phyloP scores from a whole-genome alignment of 805 yeast genomes.

The Ogataea trehaloabstinens region DNA sequence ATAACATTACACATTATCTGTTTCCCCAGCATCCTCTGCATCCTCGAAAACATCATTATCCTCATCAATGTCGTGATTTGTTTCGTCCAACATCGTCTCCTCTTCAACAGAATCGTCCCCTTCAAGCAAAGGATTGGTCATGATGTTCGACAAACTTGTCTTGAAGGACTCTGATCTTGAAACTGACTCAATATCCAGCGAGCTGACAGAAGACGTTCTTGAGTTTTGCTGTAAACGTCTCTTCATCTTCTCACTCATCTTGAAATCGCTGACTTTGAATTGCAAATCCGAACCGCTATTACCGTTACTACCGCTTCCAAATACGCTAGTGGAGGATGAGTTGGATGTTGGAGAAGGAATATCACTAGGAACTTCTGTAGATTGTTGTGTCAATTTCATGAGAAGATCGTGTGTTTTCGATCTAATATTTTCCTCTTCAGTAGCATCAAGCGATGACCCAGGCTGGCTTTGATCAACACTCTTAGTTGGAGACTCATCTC shows the following conservation, averaged over 20 bases:
- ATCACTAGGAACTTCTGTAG: slow-evolving; percentile 2
- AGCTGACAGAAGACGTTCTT: slow-evolving; percentile 20
- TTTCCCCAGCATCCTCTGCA: slow-evolving; percentile 21
- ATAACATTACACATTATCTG: background rate
- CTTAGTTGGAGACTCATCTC: slow-evolving; percentile 9
- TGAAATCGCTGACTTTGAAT: slow-evolving; percentile 24
- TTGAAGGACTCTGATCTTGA: slow-evolving; percentile 23
- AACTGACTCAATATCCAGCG: slow-evolving; percentile 21
- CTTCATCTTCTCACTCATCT: slow-evolving; percentile 31
- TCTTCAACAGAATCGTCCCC: slow-evolving; percentile 5
- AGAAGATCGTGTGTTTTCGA: slow-evolving; percentile 27
- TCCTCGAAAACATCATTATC: slow-evolving; percentile 21
- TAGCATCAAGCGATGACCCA: slow-evolving; percentile 15
- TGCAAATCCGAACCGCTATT: slow-evolving; percentile 15
- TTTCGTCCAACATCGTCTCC: too few species aligned
- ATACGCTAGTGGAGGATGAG: slow-evolving; percentile 8
- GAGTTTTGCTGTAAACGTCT: slow-evolving; percentile 24
- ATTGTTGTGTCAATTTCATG: slow-evolving; percentile 24
- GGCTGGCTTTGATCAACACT: slow-evolving; percentile 7
- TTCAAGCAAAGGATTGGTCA: slow-evolving; percentile 16
- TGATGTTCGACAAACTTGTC: slow-evolving; percentile 15
- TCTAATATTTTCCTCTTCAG: slow-evolving; percentile 23
- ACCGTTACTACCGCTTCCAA: slow-evolving; percentile 3
- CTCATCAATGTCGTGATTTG: slow-evolving; percentile 3
- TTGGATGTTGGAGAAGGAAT: slow-evolving; percentile 12